phyloP scores from a whole-genome alignment of 2,329 filamentous ascomycete genomes.

The Ceratocystis lukuohia region DNA sequence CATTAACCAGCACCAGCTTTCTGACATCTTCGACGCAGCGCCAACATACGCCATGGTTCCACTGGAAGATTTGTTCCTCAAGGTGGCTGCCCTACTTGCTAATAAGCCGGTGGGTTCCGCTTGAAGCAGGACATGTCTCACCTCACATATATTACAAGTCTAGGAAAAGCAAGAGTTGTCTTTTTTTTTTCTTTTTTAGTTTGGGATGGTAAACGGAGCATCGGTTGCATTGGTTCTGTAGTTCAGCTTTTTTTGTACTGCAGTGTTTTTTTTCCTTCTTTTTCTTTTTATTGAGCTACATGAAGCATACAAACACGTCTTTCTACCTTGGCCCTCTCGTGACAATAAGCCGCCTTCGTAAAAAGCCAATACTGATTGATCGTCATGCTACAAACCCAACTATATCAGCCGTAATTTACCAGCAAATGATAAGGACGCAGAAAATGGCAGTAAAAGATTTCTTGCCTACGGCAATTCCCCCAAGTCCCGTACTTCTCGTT shows the following conservation, averaged over 20 bases:
- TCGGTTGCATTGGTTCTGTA: slow-evolving; percentile 9
- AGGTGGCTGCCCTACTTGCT: slow-evolving; percentile 44
- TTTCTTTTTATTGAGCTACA: slow-evolving; percentile 11
- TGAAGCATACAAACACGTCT: not conserved
- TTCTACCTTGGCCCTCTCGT: not conserved
- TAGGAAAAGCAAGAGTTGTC: slow-evolving; percentile 8
- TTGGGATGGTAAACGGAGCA: slow-evolving; percentile 15
- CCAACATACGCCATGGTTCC: slow-evolving; percentile 57
- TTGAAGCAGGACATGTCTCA: not conserved
- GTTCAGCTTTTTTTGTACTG: slow-evolving; percentile 5
- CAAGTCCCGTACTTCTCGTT: too few species aligned
- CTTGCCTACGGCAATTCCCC: too few species aligned
- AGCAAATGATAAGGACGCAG: too few species aligned
- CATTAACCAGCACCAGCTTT: slow-evolving; percentile 53
- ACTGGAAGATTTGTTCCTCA: slow-evolving; percentile 63
- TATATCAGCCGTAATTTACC: too few species aligned
- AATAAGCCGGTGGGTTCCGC: slow-evolving; percentile 15
- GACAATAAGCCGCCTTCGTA: too few species aligned
- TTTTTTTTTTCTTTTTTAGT: slow-evolving; percentile 9
- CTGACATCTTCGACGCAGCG: slow-evolving; percentile 56
- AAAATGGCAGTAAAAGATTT: too few species aligned
- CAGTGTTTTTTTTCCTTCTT: not conserved
- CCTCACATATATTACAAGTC: slow-evolving; percentile 4
- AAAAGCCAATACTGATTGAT: too few species aligned
- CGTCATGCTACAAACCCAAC: too few species aligned